Evolutionary conservation across 768 basidiomycete genomes (phyloP), one percentile per base, ranked within the genome.

Genomic region (Suillus discolor): DNA sequence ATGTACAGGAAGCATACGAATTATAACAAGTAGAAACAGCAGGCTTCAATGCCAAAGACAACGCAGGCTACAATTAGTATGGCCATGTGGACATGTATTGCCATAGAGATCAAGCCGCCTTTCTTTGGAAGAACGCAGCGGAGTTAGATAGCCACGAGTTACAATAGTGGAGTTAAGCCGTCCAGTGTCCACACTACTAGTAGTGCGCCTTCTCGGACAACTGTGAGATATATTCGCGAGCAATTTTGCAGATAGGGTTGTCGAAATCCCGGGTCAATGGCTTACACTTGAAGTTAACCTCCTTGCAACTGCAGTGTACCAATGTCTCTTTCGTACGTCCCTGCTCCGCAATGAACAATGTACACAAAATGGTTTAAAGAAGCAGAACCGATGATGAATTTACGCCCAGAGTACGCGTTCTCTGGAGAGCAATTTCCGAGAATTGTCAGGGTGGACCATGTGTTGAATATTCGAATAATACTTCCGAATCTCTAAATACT

Each of bases 41-140:
- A 34, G 11, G 31, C 11, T 34, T 31, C 23, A 6, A 49, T 23
- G 11, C 4, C 25, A 31, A 54, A 28, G 51, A 31, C 53, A 20
- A 31, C 54, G 13, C 71, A 66, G 71, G 71, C 49, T 13, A 69
- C 36, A 16, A 69, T 61, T 15, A 70, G 72, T 18, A 42, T 73
- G 68, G 28, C 71, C 72, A 39, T 72, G 51, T 72, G 70, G 38
- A 0, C 31, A 7, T 31, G 31, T 4, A 69, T 38, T 34, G 71
- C 66, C 65, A 71, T 72, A 2, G 69, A 61, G 20, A 70, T 61
- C 16, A n/a, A 71, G 41, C 8, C 67, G 59, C 20, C 54, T n/a
- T 12, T 31, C 20, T 34, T 55, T 20, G 11, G 31, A 12, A 34
- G 6, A 36, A 55, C 13, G 7, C 31, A 34, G 12, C 25, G 31